A percentile compares a stretch with the other conserved stretches of the same genome.
Evolutionary conservation across 2,329 filamentous ascomycete species (phyloP).

Genomic region (Phialophora chinensis): DNA sequence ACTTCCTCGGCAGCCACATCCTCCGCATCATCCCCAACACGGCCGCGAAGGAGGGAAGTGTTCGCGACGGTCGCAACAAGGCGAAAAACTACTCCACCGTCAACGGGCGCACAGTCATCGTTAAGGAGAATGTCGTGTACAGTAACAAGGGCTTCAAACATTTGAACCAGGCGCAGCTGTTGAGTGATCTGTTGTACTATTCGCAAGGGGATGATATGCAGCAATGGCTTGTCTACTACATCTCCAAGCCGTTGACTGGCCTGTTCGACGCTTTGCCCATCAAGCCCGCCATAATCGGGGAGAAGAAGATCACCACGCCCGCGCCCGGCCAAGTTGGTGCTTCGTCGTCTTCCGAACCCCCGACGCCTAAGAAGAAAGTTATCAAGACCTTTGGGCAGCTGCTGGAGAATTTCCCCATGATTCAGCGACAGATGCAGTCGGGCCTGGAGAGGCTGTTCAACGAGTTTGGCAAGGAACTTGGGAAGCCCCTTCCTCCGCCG

Average conservation of each 20-base stretch:
- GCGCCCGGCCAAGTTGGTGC: conserved; percentile 25
- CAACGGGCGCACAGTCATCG: conserved; percentile 89
- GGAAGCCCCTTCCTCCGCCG: conserved; percentile 80
- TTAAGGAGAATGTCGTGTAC: conserved; percentile 91
- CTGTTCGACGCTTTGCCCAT: conserved; percentile 72
- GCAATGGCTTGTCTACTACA: conserved; percentile 96
- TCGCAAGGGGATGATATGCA: conserved; percentile 85
- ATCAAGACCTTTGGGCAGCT: conserved; percentile 90
- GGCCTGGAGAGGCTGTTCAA: conserved; percentile 87
- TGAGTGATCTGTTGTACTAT: conserved; percentile 85
- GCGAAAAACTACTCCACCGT: conserved; percentile 91
- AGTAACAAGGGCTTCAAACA: conserved; percentile 98
- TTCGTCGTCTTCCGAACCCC: conserved; percentile 43
- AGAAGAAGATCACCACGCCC: conserved; percentile 37
- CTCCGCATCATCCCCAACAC: conserved; percentile 73
- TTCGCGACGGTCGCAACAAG: conserved; percentile 88
- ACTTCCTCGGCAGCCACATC: conserved; percentile 96
- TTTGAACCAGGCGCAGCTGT: conserved; percentile 83
- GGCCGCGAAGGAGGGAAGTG: conserved; percentile 64
- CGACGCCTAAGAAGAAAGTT: conserved; percentile 76
- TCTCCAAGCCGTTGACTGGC: conserved; percentile 85
- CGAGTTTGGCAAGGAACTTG: conserved; percentile 84
- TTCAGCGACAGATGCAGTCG: conserved; percentile 92
- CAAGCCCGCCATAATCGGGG: conserved; percentile 36
- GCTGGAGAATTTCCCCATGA: conserved; percentile 90